Conservation (phyloP, 805 yeast genomes). For the Cyberlindnera saturnus region DNA sequence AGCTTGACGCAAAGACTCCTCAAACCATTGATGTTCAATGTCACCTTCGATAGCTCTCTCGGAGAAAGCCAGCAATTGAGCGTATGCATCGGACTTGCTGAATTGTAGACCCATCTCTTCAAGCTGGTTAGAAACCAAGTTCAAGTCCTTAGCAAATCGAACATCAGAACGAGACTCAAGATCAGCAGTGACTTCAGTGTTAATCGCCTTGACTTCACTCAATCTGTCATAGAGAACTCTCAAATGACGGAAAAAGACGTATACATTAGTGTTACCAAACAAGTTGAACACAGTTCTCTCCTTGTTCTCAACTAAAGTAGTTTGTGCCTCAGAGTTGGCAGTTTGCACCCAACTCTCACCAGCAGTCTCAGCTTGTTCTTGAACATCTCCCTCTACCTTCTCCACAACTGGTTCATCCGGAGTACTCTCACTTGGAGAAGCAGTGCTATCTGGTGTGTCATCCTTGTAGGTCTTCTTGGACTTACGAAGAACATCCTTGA, state of each 20-base stretch:
- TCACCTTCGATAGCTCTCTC: constrained; percentile 81
- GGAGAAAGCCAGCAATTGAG: constrained; percentile 70
- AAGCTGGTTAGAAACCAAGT: constrained; percentile 71
- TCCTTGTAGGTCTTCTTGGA: constrained; percentile 31
- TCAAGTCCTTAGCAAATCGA: constrained; percentile 82
- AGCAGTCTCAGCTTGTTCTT: constrained; percentile 14
- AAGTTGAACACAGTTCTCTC: constrained; percentile 59
- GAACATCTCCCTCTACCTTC: constrained; percentile 23
- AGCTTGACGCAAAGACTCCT: constrained; percentile 92
- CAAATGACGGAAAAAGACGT: constrained; percentile 83
- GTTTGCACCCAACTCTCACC: constrained; percentile 26
- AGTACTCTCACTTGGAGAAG: constrained; percentile 7
- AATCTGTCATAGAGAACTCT: constrained; percentile 78
- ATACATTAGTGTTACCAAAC: constrained; percentile 84
- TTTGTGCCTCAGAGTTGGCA: constrained; percentile 18
- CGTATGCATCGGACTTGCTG: constrained; percentile 62
- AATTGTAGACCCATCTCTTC: constrained; percentile 77
- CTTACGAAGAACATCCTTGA: constrained; percentile 55
- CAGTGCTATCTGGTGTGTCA: constrained; percentile 25
- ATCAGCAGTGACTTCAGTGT: constrained; percentile 67
- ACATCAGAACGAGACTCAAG: constrained; percentile 56
- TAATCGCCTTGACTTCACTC: constrained; percentile 66
- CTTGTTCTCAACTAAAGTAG: constrained; percentile 23
- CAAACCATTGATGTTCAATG: constrained; percentile 90
- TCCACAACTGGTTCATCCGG: constrained; percentile 20